Evolutionary conservation across 2,329 filamentous ascomycete genomes (phyloP).

Genomic region (Aureobasidium leucospermi): DNA sequence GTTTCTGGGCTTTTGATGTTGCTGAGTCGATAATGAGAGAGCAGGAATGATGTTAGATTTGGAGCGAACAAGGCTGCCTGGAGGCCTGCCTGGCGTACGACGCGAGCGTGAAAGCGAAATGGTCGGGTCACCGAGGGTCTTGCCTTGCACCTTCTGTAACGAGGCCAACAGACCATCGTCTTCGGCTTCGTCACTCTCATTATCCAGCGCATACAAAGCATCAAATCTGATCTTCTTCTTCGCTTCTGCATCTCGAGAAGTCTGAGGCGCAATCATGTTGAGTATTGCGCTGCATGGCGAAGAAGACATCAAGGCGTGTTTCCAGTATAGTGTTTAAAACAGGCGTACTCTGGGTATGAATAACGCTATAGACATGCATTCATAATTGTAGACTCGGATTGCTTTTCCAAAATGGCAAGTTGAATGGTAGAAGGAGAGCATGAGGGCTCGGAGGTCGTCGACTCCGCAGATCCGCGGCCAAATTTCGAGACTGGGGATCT

Average conservation of each 20-base stretch:
- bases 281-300: not conserved
- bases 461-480: slow-evolving; percentile 4
- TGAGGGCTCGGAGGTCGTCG: not conserved
- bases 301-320: not conserved
- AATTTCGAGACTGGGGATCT: not conserved
- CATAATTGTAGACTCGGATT: not conserved
- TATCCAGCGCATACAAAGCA: slow-evolving; percentile 18
- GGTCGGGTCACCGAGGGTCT: slow-evolving; percentile 10
- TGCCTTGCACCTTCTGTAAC: slow-evolving; percentile 16
- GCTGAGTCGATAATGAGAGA: not conserved
- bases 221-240: slow-evolving; percentile 21
- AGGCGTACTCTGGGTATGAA: not conserved
- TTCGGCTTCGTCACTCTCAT: slow-evolving; percentile 18
- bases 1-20: not conserved
- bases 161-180: slow-evolving; percentile 21
- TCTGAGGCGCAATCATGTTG: not conserved
- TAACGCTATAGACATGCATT: not conserved
- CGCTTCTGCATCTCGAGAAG: not conserved
- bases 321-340: not conserved
- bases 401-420: not conserved
- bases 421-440: not conserved
- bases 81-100: not conserved
- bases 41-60: slow-evolving; percentile 16
- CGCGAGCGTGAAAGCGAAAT: not conserved
- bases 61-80: slow-evolving; percentile 19